These are phyloP conservation scores for Solanum ossicruentum DNA, from an alignment of 257 asterid species.

Conservation along the genomic window DNA sequence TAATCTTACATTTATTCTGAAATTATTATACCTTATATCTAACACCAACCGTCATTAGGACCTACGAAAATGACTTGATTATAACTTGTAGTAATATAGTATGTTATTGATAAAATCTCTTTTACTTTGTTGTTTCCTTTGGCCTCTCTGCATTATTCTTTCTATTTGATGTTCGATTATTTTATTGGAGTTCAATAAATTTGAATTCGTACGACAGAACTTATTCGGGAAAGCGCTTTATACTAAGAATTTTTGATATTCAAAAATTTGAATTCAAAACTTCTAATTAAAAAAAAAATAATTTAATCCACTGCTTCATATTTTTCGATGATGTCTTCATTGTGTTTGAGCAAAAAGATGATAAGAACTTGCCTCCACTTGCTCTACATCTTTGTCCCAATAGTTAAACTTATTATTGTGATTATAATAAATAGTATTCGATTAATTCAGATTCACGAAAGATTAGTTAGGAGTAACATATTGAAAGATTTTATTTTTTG, in stretches of 20 bases:
- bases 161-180: too few relatives aligned
- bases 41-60: neutral
- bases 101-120: neutral
- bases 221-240: too few relatives aligned
- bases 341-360: neutral
- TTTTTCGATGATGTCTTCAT: neutral
- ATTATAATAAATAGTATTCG: neutral
- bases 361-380: neutral
- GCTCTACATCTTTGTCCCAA: neutral
- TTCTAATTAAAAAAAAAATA: too few relatives aligned
- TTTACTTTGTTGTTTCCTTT: neutral
- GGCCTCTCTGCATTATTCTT: neutral
- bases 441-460: neutral
- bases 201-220: too few relatives aligned
- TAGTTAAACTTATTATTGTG: neutral
- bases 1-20: too few relatives aligned
- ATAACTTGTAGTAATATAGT: neutral
- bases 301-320: too few relatives aligned
- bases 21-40: too few relatives aligned
- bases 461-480: neutral
- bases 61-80: neutral
- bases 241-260: too few relatives aligned
- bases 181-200: too few relatives aligned
- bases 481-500: neutral
- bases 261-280: too few relatives aligned